A percentile compares a stretch with the other conserved stretches of the same genome.
Conservation (phyloP, 805 yeast species). For the Ogataea zsoltii region DNA sequence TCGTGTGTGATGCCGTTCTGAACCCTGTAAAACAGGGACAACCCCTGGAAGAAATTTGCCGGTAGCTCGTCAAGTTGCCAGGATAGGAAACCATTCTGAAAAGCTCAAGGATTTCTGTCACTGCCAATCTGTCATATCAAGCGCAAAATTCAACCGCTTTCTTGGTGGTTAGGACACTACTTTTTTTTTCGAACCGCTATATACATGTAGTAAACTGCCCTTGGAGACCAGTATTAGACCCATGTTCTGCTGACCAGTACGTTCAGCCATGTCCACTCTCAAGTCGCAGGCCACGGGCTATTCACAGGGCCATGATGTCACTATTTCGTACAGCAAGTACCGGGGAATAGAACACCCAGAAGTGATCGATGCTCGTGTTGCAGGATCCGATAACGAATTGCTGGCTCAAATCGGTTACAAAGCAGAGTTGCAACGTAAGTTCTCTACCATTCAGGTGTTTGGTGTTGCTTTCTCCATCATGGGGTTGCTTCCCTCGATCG, state of each 20-base stretch:
- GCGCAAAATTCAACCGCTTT: background rate
- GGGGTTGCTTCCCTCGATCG: slow-evolving; percentile 64
- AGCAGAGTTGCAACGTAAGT: slow-evolving; percentile 62
- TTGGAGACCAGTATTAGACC: too few relatives aligned
- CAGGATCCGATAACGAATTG: slow-evolving; percentile 34
- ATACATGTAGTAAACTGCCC: slow-evolving; percentile 1
- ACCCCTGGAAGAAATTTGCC: background rate
- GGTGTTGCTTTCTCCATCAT: slow-evolving; percentile 65
- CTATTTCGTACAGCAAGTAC: slow-evolving; percentile 19
- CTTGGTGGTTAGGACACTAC: background rate
- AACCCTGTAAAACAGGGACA: background rate
- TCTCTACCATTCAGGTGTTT: slow-evolving; percentile 56
- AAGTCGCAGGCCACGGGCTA: slow-evolving; percentile 1
- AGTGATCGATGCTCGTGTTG: slow-evolving; percentile 31
- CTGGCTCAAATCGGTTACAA: slow-evolving; percentile 60
- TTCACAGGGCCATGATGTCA: slow-evolving; percentile 16
- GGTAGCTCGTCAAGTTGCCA: slow-evolving; percentile 8
- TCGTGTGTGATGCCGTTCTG: background rate
- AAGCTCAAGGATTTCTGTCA: background rate
- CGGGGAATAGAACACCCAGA: slow-evolving; percentile 17
- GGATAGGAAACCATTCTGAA: slow-evolving; percentile 2
- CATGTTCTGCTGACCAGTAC: background rate
- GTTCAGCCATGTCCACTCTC: background rate
- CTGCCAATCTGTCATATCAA: background rate
- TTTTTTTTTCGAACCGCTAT: background rate